phyloP scores from a whole-genome alignment of 148 eudicot species.

The Vaccinium myrtillus region DNA sequence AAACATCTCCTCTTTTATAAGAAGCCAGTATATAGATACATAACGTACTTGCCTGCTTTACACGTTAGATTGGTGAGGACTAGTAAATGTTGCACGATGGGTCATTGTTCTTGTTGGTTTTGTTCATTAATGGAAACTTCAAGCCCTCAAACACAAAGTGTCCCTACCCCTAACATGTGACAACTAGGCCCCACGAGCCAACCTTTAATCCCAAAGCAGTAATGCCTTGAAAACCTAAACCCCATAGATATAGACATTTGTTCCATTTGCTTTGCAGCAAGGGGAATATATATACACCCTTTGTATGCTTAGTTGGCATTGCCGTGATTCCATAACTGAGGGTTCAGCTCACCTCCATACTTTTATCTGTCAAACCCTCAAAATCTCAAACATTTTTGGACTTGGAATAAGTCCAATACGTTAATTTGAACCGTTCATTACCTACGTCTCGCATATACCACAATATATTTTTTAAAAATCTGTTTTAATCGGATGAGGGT shows the following conservation, averaged over 20 bases:
- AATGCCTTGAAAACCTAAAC: neutral
- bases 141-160: neutral
- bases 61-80: neutral
- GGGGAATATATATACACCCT: neutral
- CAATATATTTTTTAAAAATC: neutral
- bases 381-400: neutral
- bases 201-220: neutral
- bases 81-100: neutral
- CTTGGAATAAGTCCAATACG: neutral
- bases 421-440: too few relatives aligned
- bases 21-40: too few relatives aligned
- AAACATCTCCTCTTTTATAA: too few relatives aligned
- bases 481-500: neutral
- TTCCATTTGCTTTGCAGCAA: conserved; percentile 5
- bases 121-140: neutral
- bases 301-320: neutral
- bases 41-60: neutral
- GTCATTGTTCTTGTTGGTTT: neutral
- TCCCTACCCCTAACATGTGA: neutral
- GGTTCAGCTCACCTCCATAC: neutral
- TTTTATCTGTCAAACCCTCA: neutral
- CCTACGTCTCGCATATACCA: neutral
- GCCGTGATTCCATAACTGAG: neutral
- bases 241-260: neutral
- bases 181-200: neutral